Conservation (phyloP, 1,139 yeast genomes). For the Saccharomyces hybrid region DNA sequence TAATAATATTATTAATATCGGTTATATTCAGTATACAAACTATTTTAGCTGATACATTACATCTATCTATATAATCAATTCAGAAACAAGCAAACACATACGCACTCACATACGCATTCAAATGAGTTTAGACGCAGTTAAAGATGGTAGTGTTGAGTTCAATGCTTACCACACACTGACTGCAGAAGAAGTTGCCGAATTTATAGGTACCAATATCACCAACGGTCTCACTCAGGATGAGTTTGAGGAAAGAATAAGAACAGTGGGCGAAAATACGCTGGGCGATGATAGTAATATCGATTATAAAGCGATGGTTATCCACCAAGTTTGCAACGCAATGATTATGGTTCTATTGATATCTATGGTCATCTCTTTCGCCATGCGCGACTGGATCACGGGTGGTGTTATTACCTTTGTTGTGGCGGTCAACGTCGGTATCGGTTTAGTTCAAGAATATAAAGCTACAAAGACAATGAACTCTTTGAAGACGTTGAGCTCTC, state of each 20-base stretch:
- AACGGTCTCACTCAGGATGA: slow-evolving; percentile 59
- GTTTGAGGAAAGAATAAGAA: slow-evolving; percentile 63
- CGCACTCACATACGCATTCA: neutral
- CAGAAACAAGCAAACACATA: neutral
- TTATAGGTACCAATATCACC: slow-evolving; percentile 52
- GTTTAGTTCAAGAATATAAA: slow-evolving; percentile 90
- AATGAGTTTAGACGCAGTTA: neutral
- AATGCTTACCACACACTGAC: slow-evolving; percentile 36
- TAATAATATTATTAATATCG: neutral
- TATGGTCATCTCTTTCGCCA: slow-evolving; percentile 72
- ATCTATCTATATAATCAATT: neutral
- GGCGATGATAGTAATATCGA: slow-evolving; percentile 39
- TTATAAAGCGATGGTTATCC: slow-evolving; percentile 59
- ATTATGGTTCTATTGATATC: slow-evolving; percentile 81
- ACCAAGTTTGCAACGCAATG: slow-evolving; percentile 85
- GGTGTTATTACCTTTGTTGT: slow-evolving; percentile 87
- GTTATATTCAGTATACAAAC: neutral
- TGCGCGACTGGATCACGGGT: slow-evolving; percentile 94
- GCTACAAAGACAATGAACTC: slow-evolving; percentile 93
- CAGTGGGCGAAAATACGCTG: slow-evolving; percentile 38
- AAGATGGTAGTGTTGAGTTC: slow-evolving; percentile 8
- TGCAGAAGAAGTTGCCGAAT: slow-evolving; percentile 51
- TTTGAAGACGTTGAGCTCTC: slow-evolving; percentile 83
- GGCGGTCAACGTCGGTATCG: slow-evolving; percentile 83
- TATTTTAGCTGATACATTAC: neutral